phyloP scores from a whole-genome alignment of 2,329 filamentous ascomycete species.

The Spiromastix sp. region DNA sequence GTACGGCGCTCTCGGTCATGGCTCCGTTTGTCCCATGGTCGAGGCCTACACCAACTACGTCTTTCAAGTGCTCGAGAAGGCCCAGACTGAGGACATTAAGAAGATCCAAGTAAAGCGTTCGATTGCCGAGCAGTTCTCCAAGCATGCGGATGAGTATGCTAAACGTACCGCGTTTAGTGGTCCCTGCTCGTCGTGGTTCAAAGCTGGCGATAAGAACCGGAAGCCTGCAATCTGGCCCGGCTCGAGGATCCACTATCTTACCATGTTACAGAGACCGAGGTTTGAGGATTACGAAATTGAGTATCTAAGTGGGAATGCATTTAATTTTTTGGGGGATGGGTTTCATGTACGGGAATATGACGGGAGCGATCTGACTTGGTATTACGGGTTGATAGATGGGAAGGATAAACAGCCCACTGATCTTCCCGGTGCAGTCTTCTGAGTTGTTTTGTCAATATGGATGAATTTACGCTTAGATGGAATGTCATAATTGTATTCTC shows the following conservation, averaged over 20 bases:
- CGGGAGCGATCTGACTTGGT: too few relatives aligned
- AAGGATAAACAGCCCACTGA: too few relatives aligned
- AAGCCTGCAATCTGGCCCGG: background rate
- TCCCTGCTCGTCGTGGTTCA: background rate
- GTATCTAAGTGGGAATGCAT: background rate
- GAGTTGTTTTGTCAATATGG: too few relatives aligned
- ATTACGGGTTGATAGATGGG: too few relatives aligned
- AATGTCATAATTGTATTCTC: too few relatives aligned
- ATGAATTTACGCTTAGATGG: too few relatives aligned
- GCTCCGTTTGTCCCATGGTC: conserved; percentile 5
- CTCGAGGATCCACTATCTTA: background rate
- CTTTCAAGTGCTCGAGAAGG: conserved; percentile 1
- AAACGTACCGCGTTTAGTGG: too few relatives aligned
- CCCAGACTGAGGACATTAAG: conserved; percentile 4
- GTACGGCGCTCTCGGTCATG: conserved; percentile 6
- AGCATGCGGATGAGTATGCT: too few relatives aligned
- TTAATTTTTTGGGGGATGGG: background rate
- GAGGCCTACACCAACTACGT: conserved; percentile 3
- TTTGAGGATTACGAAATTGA: background rate
- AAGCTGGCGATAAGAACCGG: background rate
- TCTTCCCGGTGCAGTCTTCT: too few relatives aligned
- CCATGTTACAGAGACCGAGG: background rate
- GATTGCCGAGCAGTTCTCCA: background rate
- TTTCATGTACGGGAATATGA: too few relatives aligned
- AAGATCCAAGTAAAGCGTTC: background rate